Percentiles rank a stretch among this genome's conserved stretches.
phyloP scores from a whole-genome alignment of 331 rosid species.

The Malus hybrid region DNA sequence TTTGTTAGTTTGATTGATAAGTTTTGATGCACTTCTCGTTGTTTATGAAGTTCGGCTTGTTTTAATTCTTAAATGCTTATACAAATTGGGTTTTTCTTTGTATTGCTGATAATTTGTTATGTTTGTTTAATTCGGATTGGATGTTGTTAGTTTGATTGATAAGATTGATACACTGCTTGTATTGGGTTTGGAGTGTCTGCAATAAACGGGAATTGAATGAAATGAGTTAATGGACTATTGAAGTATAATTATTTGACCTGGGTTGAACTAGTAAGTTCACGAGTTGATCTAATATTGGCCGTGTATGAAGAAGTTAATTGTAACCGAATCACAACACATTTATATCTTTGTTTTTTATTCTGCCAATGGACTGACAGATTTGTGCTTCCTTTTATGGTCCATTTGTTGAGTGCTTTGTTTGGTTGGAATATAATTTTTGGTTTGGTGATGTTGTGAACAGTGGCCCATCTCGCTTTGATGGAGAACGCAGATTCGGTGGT shows the following conservation, averaged over 20 bases:
- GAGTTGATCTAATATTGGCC: not conserved
- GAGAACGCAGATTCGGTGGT: not conserved
- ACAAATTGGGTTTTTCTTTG: no score
- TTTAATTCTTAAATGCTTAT: no score
- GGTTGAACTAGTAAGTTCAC: not conserved
- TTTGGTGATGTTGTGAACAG: slow-evolving; percentile 7
- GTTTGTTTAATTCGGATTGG: no score
- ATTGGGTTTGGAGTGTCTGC: not conserved
- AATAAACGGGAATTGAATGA: not conserved
- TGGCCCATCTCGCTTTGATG: slow-evolving; percentile 54
- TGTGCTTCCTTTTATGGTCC: not conserved
- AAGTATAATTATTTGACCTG: not conserved
- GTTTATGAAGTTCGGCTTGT: no score
- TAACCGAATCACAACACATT: not conserved
- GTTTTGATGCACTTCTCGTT: no score
- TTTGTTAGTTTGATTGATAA: no score
- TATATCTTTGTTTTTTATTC: not conserved
- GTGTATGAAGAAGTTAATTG: not conserved
- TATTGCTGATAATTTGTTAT: no score
- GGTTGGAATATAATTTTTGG: not conserved
- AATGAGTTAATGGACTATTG: not conserved
- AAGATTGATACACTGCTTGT: not conserved
- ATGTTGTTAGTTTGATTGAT: not conserved
- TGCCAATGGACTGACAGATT: not conserved
- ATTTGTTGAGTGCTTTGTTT: not conserved